Evolutionary conservation across 2,329 filamentous ascomycete species (phyloP).

Genomic region (Sclerotinia glacialis): DNA sequence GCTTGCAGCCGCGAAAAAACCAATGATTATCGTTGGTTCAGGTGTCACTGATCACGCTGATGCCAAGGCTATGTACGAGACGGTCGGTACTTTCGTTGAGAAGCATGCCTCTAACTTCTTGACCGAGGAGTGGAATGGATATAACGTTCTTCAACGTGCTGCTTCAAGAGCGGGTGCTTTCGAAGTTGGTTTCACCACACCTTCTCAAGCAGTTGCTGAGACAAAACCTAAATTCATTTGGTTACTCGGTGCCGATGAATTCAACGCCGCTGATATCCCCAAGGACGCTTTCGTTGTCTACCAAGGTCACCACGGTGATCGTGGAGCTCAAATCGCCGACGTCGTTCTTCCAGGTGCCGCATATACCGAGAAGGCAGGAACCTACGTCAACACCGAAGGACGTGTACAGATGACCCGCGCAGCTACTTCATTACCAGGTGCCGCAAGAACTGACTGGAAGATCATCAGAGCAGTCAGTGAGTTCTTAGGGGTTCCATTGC

Average conservation of each 20-base stretch:
- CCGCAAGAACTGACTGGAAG: conserved; percentile 96
- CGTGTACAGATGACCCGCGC: conserved; percentile 91
- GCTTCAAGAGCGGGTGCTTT: conserved; percentile 91
- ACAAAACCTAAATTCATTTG: conserved; percentile 93
- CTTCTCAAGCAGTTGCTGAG: conserved; percentile 75
- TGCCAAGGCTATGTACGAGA: conserved; percentile 90
- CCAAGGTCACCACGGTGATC: conserved; percentile 96
- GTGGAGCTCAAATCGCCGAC: conserved; percentile 87
- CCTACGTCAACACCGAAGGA: conserved; percentile 97
- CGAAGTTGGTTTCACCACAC: conserved; percentile 90
- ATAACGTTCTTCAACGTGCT: conserved; percentile 91
- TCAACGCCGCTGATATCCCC: conserved; percentile 79
- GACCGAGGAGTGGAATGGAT: conserved; percentile 92
- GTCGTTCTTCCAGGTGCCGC: conserved; percentile 90
- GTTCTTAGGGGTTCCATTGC: conserved; percentile 81
- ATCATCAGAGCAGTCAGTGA: conserved; percentile 91
- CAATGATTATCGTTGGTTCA: conserved; percentile 96
- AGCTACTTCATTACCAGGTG: conserved; percentile 84
- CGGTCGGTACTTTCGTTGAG: conserved; percentile 84
- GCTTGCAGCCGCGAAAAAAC: conserved; percentile 79
- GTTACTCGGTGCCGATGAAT: conserved; percentile 93
- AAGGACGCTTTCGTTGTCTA: conserved; percentile 97
- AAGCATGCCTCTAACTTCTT: conserved; percentile 88
- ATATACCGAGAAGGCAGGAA: conserved; percentile 95
- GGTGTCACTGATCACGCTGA: conserved; percentile 88